Conservation (phyloP, 495 filamentous ascomycete species). For the Aspergillus steynii region DNA sequence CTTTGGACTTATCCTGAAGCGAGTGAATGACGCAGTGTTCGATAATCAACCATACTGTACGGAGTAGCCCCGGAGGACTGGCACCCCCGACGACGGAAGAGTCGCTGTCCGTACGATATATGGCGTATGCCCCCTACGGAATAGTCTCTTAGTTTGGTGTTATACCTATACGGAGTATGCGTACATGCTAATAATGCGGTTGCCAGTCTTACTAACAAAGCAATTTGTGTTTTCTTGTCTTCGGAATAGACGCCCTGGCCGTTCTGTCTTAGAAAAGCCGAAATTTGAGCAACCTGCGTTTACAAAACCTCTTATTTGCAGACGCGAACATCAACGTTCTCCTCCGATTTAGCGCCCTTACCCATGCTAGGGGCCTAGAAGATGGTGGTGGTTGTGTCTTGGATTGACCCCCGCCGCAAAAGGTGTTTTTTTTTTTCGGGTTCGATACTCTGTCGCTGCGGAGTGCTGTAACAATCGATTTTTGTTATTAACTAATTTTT, state of each 20-base stretch:
- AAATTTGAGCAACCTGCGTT: neutral
- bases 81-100: neutral
- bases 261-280: slow-evolving; percentile 1
- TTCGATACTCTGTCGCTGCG: slow-evolving; percentile 17
- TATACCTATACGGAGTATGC: neutral
- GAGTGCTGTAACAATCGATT: slow-evolving; percentile 12
- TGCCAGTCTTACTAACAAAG: neutral
- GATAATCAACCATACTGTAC: neutral
- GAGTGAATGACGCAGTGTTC: neutral
- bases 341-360: slow-evolving; percentile 7
- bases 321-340: neutral
- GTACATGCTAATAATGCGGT: neutral
- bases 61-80: neutral
- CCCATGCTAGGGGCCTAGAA: slow-evolving; percentile 23
- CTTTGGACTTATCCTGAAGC: neutral
- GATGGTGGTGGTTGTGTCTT: slow-evolving; percentile 21
- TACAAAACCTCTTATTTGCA: neutral
- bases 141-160: neutral
- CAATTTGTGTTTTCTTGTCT: neutral
- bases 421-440: neutral
- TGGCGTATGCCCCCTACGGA: neutral
- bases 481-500: neutral
- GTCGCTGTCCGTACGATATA: neutral
- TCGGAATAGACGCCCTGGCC: neutral
- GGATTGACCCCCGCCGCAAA: neutral